Base-by-base conservation (phyloP, 2,329 filamentous ascomycete genomes). In the Fusarium virguliforme region DNA sequence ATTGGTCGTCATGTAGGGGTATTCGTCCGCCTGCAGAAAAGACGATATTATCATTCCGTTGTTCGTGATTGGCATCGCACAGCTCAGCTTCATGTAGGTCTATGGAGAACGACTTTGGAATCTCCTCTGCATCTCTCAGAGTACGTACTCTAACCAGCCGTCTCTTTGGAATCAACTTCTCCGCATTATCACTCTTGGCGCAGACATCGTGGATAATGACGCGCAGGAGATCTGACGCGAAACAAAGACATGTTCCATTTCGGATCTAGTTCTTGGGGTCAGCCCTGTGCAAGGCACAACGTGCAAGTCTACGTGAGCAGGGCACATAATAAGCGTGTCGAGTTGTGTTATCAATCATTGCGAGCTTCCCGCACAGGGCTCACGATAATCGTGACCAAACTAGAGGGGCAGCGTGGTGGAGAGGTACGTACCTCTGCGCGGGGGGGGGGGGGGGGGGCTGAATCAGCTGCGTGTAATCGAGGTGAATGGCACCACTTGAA, bases 391-490 rank as follows among this genome's bases (percentile, higher is more conserved):
- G 18, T 18, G 18, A 28, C 30, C 26, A 30, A 48, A 48, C 43
- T 30, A 26, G 43, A 48, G 43, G 43, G 43, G 43, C 9, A 30
- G 22, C 28, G 5, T 8, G 28, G 28, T 10, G 12, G n/a, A 12
- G 10, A 15, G 28, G 48, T 51, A 38, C 18, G 35, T 55, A 28
- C 7, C 15, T 30, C 9, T 22, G 13, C 3, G 34, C 22, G 55
- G 34, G 55, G 26, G 30, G 13, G 55, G 62, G 34, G 13, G 55
- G 34, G 55, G 26, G 30, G 13, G 55, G 62, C 65, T 65, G 65
- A 67, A 67, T 67, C 65, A 67, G 65, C 65, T 13, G 56, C 65
- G 26, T 61, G 65, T 67, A 64, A 67, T 43, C 46, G 56, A 38
- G 15, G 18, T 18, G 18, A 18, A 50, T 59, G 56, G 56, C 56